Conservation (phyloP, 805 yeast species). For the Yarrowia sp. region DNA sequence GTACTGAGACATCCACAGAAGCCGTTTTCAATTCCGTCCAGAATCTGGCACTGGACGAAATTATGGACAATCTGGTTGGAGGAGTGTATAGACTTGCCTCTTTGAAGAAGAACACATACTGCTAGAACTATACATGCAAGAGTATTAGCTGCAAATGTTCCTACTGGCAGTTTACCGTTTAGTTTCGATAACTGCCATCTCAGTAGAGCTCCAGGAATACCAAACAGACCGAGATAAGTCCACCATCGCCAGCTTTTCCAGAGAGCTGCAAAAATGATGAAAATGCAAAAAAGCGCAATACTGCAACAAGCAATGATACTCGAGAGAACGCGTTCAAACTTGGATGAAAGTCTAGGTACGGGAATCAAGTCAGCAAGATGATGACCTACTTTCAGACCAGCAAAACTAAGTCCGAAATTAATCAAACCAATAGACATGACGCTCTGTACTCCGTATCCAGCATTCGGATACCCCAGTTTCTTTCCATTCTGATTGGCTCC, state of each 20-base stretch:
- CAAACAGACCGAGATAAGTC: conserved; percentile 5
- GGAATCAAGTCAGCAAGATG: not conserved
- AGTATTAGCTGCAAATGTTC: conserved; percentile 11
- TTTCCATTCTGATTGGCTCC: conserved; percentile 2
- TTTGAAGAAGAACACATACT: not conserved
- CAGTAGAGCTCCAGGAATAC: conserved; percentile 13
- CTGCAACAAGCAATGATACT: not conserved
- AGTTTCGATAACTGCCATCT: conserved; percentile 11
- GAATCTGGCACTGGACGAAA: not conserved
- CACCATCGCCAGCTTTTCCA: conserved; percentile 26
- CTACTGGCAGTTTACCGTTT: not conserved
- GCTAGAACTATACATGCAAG: conserved; percentile 7
- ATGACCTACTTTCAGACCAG: not conserved
- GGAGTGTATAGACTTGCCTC: not conserved
- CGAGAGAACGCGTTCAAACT: not conserved
- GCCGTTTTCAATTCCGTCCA: conserved; percentile 8
- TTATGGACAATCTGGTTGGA: not conserved
- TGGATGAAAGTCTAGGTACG: not conserved
- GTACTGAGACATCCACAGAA: conserved; percentile 22
- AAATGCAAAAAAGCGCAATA: not conserved
- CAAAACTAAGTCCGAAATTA: conserved; percentile 10
- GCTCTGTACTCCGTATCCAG: conserved; percentile 11
- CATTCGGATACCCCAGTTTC: not conserved
- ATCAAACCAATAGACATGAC: conserved; percentile 3
- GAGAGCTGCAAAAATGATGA: conserved; percentile 8